Base-by-base conservation (phyloP, 352 stramenopile genomes). In the Globisporangium spiculum region DNA sequence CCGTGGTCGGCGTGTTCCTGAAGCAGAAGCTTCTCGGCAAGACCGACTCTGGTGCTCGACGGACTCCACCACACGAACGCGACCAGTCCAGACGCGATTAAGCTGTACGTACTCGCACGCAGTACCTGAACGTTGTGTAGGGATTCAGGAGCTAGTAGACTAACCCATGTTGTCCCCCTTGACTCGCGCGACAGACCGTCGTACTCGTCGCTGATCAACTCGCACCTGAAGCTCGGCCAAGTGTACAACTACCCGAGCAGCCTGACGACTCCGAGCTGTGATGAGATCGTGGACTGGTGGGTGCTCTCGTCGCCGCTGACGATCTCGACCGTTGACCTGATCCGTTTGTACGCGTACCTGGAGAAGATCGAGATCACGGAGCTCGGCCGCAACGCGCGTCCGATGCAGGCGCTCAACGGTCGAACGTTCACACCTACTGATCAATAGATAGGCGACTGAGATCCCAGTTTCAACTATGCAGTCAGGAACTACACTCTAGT, bases 251-350 rank as follows among this genome's bases (percentile, higher is more conserved):
- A 83, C 36, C 58, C 70, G 18, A 75, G 74, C 1, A 75, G 76
- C 30, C 63, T 80, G 14, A 81, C 69, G 5, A 80, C 72, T 6
- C 75, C 74, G 3, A 56, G 50, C 4, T 84, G 77, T 61, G 69
- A 64, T 7, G 74, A 81, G 59, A 69, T 75, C 57, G 75, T 78
- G 0, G 74, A 77, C 61, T 85, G 74, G 71, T 80, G 71, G 75
- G 70, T 81, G 5, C 56, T 78, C 0, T 67, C 71, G 14, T 56
- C 75, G 32, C 72, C 71, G 16, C 30, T 79, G 12, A 68, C 69
- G 52, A 30, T 82, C 18, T 72, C 70, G 27, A 46, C 48, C 12
- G 7, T 46, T 22, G 46, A 65, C 27, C 27, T 65, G n/a, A 3
- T 56, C 12, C 41, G 24, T 5, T 24, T 65, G 0, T 57, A 38